phyloP scores from a whole-genome alignment of 2,329 filamentous ascomycete species.

The Epichloe sibirici region DNA sequence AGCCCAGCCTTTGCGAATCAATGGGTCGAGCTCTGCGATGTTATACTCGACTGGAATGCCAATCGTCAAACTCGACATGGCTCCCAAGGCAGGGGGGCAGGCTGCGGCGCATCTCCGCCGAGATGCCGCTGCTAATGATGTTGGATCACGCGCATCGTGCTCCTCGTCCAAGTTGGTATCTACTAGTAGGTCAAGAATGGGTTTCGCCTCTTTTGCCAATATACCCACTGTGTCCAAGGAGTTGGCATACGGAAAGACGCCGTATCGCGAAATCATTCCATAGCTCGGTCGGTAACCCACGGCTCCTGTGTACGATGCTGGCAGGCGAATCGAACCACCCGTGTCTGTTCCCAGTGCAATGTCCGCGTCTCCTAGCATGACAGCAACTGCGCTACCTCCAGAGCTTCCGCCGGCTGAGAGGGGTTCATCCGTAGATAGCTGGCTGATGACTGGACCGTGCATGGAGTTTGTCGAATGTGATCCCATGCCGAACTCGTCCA shows the following conservation, averaged over 20 bases:
- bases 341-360: slow-evolving; percentile 84
- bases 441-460: slow-evolving; percentile 52
- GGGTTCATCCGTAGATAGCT: slow-evolving; percentile 21
- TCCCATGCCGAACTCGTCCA: slow-evolving; percentile 96
- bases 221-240: slow-evolving; percentile 85
- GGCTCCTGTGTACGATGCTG: slow-evolving; percentile 73
- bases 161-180: slow-evolving; percentile 35
- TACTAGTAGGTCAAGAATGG: slow-evolving; percentile 38
- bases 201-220: slow-evolving; percentile 42
- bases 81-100: slow-evolving; percentile 11
- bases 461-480: slow-evolving; percentile 65
- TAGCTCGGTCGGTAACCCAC: slow-evolving; percentile 90
- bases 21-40: slow-evolving; percentile 61
- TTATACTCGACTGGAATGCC: slow-evolving; percentile 71
- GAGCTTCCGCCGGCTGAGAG: slow-evolving; percentile 79
- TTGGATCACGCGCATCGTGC: slow-evolving; percentile 63
- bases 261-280: slow-evolving; percentile 72
- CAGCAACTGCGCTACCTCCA: slow-evolving; percentile 81
- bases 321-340: slow-evolving; percentile 75
- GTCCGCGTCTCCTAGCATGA: slow-evolving; percentile 46
- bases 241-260: slow-evolving; percentile 85
- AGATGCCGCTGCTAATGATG: slow-evolving; percentile 47
- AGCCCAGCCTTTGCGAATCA: slow-evolving; percentile 60
- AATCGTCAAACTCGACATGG: slow-evolving; percentile 30
- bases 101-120: slow-evolving; percentile 35